Evolutionary conservation across 2,329 filamentous ascomycete genomes (phyloP).

Genomic region (Thermothelomyces thermophilus): DNA sequence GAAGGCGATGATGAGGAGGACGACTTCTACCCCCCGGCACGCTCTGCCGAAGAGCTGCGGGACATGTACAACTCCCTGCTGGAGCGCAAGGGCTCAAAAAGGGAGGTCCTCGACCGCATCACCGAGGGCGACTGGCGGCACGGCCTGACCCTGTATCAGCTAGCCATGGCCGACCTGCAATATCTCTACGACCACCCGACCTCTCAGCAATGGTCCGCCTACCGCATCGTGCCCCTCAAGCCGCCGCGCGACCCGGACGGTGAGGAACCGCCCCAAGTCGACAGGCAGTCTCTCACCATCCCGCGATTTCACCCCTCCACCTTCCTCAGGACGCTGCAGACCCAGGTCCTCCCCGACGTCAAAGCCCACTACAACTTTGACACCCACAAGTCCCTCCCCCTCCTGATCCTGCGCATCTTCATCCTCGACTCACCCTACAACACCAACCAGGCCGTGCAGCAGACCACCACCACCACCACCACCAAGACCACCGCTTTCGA

Average conservation of each 20-base stretch:
- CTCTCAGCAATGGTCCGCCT: conserved; percentile 58
- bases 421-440: conserved; percentile 77
- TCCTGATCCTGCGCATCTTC: conserved; percentile 71
- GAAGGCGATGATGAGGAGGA: conserved; percentile 50
- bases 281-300: conserved; percentile 43
- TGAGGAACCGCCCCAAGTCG: conserved; percentile 33
- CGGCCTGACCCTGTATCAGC: conserved; percentile 58
- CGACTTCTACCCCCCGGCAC: conserved; percentile 63
- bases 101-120: conserved; percentile 58
- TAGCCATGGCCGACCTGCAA: conserved; percentile 63
- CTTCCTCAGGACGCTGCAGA: conserved; percentile 70
- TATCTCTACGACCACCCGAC: conserved; percentile 59
- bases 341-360: conserved; percentile 67
- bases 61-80: conserved; percentile 57
- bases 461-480: conserved; percentile 30
- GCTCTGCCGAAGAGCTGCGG: conserved; percentile 59
- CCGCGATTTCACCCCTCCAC: conserved; percentile 75
- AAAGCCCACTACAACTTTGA: conserved; percentile 80
- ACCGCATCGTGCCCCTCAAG: conserved; percentile 50
- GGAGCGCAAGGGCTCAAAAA: conserved; percentile 52
- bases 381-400: conserved; percentile 59
- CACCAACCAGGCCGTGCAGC: conserved; percentile 42
- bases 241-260: conserved; percentile 33
- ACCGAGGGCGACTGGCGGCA: conserved; percentile 63
- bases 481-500: conserved; percentile 47